Evolutionary conservation across 768 basidiomycete species (phyloP).

Genomic region (Macrolepiota albuminosa): DNA sequence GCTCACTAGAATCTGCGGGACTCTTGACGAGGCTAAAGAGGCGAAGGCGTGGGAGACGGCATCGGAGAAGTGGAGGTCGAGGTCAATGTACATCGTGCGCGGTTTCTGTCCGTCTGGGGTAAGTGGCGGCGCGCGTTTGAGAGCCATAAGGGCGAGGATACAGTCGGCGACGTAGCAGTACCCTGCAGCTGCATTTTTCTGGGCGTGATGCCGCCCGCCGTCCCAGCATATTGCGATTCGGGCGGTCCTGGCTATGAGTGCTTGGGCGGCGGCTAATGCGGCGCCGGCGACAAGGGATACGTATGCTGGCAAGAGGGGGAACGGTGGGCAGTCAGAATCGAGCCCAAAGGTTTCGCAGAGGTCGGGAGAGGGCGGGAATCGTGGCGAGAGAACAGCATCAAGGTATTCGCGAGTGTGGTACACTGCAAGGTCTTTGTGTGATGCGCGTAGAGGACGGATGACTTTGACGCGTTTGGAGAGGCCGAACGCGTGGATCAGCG

Average conservation of each 20-base stretch:
- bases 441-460: slow-evolving; percentile 51
- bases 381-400: slow-evolving; percentile 43
- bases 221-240: slow-evolving; percentile 85
- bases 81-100: slow-evolving; percentile 85
- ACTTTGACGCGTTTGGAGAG: slow-evolving; percentile 38
- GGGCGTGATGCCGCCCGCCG: slow-evolving; percentile 88
- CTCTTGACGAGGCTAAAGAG: slow-evolving; percentile 28
- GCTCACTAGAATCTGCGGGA: slow-evolving; percentile 45
- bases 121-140: slow-evolving; percentile 39
- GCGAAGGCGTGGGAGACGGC: slow-evolving; percentile 79
- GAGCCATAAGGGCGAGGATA: slow-evolving; percentile 71
- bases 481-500: slow-evolving; percentile 49
- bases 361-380: neutral
- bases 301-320: slow-evolving; percentile 65
- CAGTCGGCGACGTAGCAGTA: slow-evolving; percentile 96
- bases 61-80: slow-evolving; percentile 91
- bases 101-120: slow-evolving; percentile 29
- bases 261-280: slow-evolving; percentile 65
- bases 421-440: slow-evolving; percentile 46
- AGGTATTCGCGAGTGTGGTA: slow-evolving; percentile 77
- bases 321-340: slow-evolving; percentile 70
- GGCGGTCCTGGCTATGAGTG: slow-evolving; percentile 44
- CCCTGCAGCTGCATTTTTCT: slow-evolving; percentile 73
- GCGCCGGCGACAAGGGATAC: slow-evolving; percentile 72
- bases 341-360: slow-evolving; percentile 28